Evolutionary conservation across 73 alveolate species (phyloP).

Genomic region (Effrenium voratum): DNA sequence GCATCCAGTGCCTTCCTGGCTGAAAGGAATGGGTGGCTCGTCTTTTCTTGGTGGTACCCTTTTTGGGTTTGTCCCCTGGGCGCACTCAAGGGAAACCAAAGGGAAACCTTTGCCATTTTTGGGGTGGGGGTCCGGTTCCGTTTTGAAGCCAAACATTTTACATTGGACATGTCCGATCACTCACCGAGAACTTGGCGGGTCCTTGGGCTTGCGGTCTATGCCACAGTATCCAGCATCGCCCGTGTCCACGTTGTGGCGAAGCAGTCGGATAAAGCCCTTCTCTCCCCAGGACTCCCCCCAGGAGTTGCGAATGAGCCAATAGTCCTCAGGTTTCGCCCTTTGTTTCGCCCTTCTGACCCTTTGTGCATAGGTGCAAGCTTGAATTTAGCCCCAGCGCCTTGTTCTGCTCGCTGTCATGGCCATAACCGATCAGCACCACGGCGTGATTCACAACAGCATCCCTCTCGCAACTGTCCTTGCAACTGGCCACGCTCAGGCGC

Average conservation of each 20-base stretch:
- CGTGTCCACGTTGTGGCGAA: conserved; percentile 66
- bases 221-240: conserved; percentile 91
- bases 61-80: not conserved
- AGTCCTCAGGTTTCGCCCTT: not conserved
- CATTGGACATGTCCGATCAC: too few relatives aligned
- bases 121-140: too few relatives aligned
- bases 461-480: conserved; percentile 41
- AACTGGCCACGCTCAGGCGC: too few relatives aligned
- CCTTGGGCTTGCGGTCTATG: conserved; percentile 65
- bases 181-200: not conserved
- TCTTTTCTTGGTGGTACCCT: not conserved
- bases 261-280: conserved; percentile 68
- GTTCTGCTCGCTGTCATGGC: conserved; percentile 17
- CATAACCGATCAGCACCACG: conserved; percentile 75
- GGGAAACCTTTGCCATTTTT: too few relatives aligned
- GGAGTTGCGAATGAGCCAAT: conserved; percentile 91
- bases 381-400: not conserved
- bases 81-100: not conserved
- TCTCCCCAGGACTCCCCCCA: conserved; percentile 93
- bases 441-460: conserved; percentile 86
- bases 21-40: not conserved
- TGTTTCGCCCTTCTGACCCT: not conserved
- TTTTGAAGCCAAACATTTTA: too few relatives aligned
- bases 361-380: not conserved
- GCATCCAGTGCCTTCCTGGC: conserved; percentile 79